Evolutionary conservation across 345 rosid species (phyloP).

Genomic region (Boechera divaricarpa): DNA sequence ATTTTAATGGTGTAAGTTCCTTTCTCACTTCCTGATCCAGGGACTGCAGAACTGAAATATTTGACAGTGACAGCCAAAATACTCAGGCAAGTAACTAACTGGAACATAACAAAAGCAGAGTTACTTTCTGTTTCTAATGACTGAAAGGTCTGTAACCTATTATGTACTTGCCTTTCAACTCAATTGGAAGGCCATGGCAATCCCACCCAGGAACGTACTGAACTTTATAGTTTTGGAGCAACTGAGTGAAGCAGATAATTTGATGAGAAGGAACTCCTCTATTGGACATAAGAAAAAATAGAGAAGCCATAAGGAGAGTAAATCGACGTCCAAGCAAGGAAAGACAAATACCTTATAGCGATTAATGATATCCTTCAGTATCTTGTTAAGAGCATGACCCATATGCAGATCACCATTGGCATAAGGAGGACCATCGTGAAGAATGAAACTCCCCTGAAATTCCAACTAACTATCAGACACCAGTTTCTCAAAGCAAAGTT

Average conservation of each 20-base stretch:
- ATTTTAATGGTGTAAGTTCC: slow-evolving; percentile 82
- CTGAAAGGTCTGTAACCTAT: slow-evolving; percentile 23
- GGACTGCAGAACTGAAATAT: slow-evolving; percentile 88
- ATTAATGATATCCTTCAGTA: slow-evolving; percentile 91
- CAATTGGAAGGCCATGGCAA: slow-evolving; percentile 98
- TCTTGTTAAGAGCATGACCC: slow-evolving; percentile 98
- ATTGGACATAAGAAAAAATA: slow-evolving; percentile 6
- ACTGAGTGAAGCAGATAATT: slow-evolving; percentile 51
- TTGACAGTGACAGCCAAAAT: slow-evolving; percentile 48
- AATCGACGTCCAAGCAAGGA: slow-evolving; percentile 16
- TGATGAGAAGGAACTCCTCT: slow-evolving; percentile 25
- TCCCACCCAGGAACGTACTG: slow-evolving; percentile 95
- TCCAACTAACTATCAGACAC: slow-evolving; percentile 47
- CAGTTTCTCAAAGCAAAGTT: slow-evolving; percentile 29
- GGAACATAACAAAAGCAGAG: slow-evolving; percentile 16
- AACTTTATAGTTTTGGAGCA: slow-evolving; percentile 89
- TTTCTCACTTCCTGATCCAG: slow-evolving; percentile 80
- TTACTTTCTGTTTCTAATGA: slow-evolving; percentile 18
- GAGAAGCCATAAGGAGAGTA: not conserved
- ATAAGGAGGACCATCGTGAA: slow-evolving; percentile 98
- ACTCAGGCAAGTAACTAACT: slow-evolving; percentile 27
- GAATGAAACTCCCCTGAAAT: slow-evolving; percentile 77
- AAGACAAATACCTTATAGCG: slow-evolving; percentile 75
- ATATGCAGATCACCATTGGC: slow-evolving; percentile 94
- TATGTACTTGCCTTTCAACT: slow-evolving; percentile 80